Evolutionary conservation across 78 protist species (phyloP).

Genomic region (Blattamonas nauphoetae): DNA sequence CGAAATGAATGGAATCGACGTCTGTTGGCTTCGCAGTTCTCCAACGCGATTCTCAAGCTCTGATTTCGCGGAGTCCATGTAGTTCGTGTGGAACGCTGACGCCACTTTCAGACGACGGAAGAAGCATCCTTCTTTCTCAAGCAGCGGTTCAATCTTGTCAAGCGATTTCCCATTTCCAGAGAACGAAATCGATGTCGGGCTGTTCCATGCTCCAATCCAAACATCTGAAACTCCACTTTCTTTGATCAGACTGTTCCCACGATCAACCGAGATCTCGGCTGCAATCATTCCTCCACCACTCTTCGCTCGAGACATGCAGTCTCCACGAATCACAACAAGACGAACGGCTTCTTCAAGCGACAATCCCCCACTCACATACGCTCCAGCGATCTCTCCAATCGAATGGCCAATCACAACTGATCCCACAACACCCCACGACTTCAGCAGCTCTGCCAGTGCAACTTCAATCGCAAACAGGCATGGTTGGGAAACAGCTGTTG

Average conservation of each 20-base stretch:
- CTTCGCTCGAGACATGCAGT: not conserved
- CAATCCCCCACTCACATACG: conserved; percentile 29
- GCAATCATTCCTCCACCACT: not conserved
- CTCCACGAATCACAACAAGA: conserved; percentile 27
- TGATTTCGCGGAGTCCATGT: not conserved
- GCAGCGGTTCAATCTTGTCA: not conserved
- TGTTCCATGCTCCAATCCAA: not conserved
- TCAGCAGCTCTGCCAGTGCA: conserved; percentile 23
- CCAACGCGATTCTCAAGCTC: conserved; percentile 5
- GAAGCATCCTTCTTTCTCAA: not conserved
- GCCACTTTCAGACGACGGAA: not conserved
- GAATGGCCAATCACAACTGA: conserved; percentile 44
- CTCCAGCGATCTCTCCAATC: conserved; percentile 50
- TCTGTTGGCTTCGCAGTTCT: not conserved
- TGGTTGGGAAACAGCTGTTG: conserved; percentile 50
- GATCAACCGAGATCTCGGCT: not conserved
- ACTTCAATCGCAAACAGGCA: conserved; percentile 41
- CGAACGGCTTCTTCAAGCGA: conserved; percentile 10
- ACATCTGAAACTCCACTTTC: not conserved
- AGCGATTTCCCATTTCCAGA: not conserved
- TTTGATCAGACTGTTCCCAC: not conserved
- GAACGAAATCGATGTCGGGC: not conserved
- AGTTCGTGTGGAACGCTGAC: conserved; percentile 10
- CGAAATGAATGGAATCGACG: not conserved
- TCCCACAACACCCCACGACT: conserved; percentile 17